These are phyloP conservation scores for Monilinia fructigena DNA, from an alignment of 2,329 filamentous ascomycete species.

Conservation along the genomic window DNA sequence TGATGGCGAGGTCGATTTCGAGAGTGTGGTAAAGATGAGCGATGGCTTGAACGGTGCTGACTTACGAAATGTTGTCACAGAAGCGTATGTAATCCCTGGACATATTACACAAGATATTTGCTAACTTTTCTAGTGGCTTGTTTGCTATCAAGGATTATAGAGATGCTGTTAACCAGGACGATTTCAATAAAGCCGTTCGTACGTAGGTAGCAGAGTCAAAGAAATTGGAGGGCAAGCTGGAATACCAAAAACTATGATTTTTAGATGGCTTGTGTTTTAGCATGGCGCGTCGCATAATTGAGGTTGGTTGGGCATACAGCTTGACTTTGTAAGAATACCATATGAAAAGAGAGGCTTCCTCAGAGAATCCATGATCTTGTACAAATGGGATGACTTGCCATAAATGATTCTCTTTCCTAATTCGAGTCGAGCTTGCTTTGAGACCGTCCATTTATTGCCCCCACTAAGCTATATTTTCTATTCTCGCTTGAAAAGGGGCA, in stretches of 20 bases:
- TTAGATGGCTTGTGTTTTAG: conserved; percentile 30
- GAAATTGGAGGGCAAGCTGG: conserved; percentile 97
- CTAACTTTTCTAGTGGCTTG: conserved; percentile 62
- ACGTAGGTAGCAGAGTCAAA: conserved; percentile 97
- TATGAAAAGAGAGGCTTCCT: conserved; percentile 26
- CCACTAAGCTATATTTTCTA: not conserved
- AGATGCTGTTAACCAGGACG: conserved; percentile 94
- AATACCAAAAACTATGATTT: conserved; percentile 87
- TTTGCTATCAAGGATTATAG: conserved; percentile 99
- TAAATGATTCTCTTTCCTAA: not conserved
- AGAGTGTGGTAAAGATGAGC: conserved; percentile 99
- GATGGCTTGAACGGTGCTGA: conserved; percentile 97
- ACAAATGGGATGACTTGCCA: not conserved
- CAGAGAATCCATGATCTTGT: conserved; percentile 3
- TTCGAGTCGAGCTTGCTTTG: conserved; percentile 4
- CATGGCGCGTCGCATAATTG: conserved; percentile 33
- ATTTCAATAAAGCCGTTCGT: conserved; percentile 98
- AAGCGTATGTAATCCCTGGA: conserved; percentile 69
- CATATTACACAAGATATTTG: conserved; percentile 12
- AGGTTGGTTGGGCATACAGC: conserved; percentile 29
- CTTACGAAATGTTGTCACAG: conserved; percentile 94
- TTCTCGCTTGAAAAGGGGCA: conserved; percentile 23
- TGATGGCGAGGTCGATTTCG: conserved; percentile 96
- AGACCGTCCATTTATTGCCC: conserved; percentile 7
- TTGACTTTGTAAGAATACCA: conserved; percentile 38